Conservation (phyloP, 176 grass and related monocot species). For the Olyra latifolia region DNA sequence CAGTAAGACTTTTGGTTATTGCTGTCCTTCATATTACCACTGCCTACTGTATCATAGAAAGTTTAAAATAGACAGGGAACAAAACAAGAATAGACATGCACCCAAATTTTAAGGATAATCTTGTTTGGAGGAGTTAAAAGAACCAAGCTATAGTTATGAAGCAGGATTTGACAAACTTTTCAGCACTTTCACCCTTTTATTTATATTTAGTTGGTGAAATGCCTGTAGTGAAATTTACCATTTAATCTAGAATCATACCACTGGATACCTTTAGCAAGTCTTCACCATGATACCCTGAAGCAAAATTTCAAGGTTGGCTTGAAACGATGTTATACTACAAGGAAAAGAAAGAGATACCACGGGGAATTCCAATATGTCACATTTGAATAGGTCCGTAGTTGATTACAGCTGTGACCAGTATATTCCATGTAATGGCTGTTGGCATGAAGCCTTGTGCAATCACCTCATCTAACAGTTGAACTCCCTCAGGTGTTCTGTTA, state of each 20-base stretch:
- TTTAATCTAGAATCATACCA: conserved; percentile 26
- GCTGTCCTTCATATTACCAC: background rate
- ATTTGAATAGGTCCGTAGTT: conserved; percentile 51
- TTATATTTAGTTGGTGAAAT: conserved; percentile 19
- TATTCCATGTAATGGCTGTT: conserved; percentile 86
- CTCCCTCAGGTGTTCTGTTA: conserved; percentile 64
- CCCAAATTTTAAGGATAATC: background rate
- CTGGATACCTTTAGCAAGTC: background rate
- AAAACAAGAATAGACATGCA: background rate
- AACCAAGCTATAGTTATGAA: background rate
- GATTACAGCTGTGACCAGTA: conserved; percentile 80
- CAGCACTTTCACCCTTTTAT: background rate
- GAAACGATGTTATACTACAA: background rate
- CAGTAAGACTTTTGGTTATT: conserved; percentile 4
- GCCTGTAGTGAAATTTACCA: background rate
- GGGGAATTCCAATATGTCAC: conserved; percentile 35
- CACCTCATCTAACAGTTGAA: conserved; percentile 65
- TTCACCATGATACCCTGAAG: background rate
- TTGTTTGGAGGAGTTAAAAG: background rate
- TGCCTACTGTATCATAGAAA: background rate
- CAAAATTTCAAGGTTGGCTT: background rate
- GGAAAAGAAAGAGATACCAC: conserved; percentile 29
- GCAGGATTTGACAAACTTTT: background rate
- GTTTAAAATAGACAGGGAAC: background rate
- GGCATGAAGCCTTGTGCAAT: conserved; percentile 63